A percentile compares a stretch with the other conserved stretches of the same genome.
Evolutionary conservation across 192 early-diverging fungal species (phyloP).

Genomic region (Glomus cerebriforme): DNA sequence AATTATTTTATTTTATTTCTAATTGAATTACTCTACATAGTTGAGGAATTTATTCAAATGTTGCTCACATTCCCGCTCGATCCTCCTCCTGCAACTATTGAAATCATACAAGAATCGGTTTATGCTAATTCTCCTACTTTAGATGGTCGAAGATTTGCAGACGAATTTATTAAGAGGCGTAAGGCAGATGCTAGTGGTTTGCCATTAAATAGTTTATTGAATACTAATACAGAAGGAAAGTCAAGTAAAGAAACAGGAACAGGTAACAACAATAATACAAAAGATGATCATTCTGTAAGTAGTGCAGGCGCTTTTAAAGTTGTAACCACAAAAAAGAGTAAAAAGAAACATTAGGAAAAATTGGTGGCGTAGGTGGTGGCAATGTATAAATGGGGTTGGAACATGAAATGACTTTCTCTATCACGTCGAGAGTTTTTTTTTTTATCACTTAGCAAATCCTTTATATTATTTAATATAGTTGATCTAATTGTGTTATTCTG

Average conservation of each 20-base stretch:
- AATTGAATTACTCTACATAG: conserved; percentile 13
- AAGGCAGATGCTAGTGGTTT: conserved; percentile 61
- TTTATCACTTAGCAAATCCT: too few species aligned
- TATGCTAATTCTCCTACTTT: conserved; percentile 73
- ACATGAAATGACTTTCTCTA: not conserved
- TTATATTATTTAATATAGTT: too few species aligned
- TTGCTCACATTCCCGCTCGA: conserved; percentile 74
- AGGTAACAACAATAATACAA: conserved; percentile 26
- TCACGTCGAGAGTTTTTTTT: too few species aligned
- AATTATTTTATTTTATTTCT: not conserved
- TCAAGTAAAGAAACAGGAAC: conserved; percentile 33
- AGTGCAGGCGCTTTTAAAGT: conserved; percentile 42
- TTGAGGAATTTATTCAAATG: conserved; percentile 77
- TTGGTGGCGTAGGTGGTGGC: too few species aligned
- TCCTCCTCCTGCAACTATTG: conserved; percentile 59
- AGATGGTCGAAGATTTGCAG: conserved; percentile 76
- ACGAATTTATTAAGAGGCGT: conserved; percentile 76
- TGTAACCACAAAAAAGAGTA: conserved; percentile 48
- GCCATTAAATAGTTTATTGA: conserved; percentile 32
- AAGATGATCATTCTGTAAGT: conserved; percentile 15
- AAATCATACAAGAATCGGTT: conserved; percentile 76
- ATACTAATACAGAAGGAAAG: conserved; percentile 30
- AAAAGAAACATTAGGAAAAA: conserved; percentile 37
- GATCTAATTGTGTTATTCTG: too few species aligned
- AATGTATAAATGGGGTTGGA: not conserved